These are phyloP conservation scores for Clarireedia monteithiana DNA, from an alignment of 2,329 filamentous ascomycete genomes.

Conservation along the genomic window DNA sequence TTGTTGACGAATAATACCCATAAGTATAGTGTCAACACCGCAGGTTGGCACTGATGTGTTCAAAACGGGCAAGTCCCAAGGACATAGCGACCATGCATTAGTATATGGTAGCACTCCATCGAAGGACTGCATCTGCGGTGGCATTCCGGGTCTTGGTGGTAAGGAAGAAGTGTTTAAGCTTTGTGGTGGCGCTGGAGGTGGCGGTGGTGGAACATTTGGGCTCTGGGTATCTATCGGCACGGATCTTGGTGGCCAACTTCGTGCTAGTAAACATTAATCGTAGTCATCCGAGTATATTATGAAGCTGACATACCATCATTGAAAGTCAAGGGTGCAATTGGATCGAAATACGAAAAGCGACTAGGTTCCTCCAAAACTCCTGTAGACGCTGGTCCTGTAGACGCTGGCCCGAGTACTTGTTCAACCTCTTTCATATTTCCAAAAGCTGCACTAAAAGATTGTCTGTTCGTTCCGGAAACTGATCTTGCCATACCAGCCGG, in stretches of 20 bases:
- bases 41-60: conserved; percentile 27
- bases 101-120: not conserved
- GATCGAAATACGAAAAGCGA: conserved; percentile 1
- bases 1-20: conserved; percentile 32
- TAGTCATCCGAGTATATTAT: not conserved
- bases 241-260: conserved; percentile 3
- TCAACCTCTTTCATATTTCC: not conserved
- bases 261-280: not conserved
- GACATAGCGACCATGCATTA: not conserved
- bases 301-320: conserved; percentile 1
- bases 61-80: conserved; percentile 31
- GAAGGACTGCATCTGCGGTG: not conserved
- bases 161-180: not conserved
- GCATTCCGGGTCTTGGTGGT: not conserved
- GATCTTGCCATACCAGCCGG: not conserved
- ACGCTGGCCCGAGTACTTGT: not conserved
- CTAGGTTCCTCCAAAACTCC: not conserved
- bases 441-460: not conserved
- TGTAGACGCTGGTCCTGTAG: not conserved
- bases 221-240: not conserved
- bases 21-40: conserved; percentile 31
- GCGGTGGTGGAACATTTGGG: not conserved
- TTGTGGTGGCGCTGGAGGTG: not conserved
- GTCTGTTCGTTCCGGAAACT: not conserved
- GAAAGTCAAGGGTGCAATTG: not conserved